These are phyloP conservation scores for Pseudozyma tsukubaensis DNA, from an alignment of 1,284 basidiomycete species.

Conservation along the genomic window DNA sequence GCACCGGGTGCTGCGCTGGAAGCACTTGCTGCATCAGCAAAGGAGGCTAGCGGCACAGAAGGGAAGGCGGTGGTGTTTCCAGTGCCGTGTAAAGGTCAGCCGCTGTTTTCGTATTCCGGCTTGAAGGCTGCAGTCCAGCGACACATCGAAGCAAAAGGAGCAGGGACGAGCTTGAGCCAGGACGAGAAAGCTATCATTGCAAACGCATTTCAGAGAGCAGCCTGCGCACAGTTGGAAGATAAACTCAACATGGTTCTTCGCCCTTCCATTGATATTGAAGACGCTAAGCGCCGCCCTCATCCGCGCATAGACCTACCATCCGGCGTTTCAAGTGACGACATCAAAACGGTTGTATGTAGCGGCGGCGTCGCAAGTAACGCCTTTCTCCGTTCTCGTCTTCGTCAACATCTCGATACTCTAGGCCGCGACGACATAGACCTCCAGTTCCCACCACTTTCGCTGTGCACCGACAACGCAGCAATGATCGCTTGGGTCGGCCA, in stretches of 20 bases:
- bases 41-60: neutral
- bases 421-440: conserved; percentile 43
- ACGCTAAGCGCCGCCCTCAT: conserved; percentile 9
- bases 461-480: conserved; percentile 66
- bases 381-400: conserved; percentile 47
- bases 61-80: conserved; percentile 26
- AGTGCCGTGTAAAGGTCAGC: conserved; percentile 45
- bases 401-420: conserved; percentile 32
- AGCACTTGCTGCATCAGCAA: conserved; percentile 5
- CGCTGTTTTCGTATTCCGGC: conserved; percentile 63
- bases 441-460: conserved; percentile 59
- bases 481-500: conserved; percentile 67
- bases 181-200: conserved; percentile 29
- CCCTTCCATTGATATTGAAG: conserved; percentile 7
- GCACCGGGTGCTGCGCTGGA: conserved; percentile 64
- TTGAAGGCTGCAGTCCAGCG: conserved; percentile 52
- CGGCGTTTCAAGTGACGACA: conserved; percentile 9
- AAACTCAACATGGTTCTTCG: conserved; percentile 53
- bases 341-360: conserved; percentile 59
- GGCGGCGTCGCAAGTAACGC: conserved; percentile 65
- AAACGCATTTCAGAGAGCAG: conserved; percentile 57
- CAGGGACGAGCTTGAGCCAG: conserved; percentile 1
- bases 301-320: conserved; percentile 23
- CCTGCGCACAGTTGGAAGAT: conserved; percentile 61
- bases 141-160: conserved; percentile 22